Base-by-base conservation (phyloP, 805 yeast genomes). In the Ogataea saltuana region DNA sequence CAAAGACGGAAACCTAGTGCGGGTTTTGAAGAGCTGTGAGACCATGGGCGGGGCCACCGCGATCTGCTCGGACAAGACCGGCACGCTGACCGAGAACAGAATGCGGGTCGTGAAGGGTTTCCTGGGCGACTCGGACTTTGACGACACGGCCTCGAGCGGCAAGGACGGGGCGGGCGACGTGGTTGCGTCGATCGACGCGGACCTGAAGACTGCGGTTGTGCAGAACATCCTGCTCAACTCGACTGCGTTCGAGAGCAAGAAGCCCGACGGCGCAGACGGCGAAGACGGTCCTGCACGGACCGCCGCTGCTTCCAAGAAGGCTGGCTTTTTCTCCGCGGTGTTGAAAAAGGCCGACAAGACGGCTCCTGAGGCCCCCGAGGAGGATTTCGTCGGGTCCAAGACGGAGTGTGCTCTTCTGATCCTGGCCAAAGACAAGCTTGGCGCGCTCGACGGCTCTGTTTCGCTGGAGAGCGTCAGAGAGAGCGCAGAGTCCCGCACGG, bases 41-140 rank as follows among this genome's bases (percentile, higher is more conserved):
- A 93, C 97, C 13, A 91, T 93, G 98, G 99, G 99, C 32, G 88
- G 96, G 35, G 99, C 97, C 2, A 93, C 98, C 11, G 93, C 97
- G 4, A 75, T 93, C 39, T 93, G 99, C 65, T 89, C 97, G 0
- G 99, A 93, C 69, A 91, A 93, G 64, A 93, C 99, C 1, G 99
- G 99, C 46, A 93, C 99, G 10, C 74, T 93, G 44, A 93, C 99
- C 1, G 96, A 89, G 63, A 93, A 93, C 64, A 75, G 74, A 57
- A 93, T 93, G 99, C 78, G 88, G 28, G 89, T 93, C 5, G 96
- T 89, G 9, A 77, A 75, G 43, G 96, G 93, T 3, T 68, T 77
- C 19, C 58, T 89, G 23, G 95, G 93, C 8, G 63, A 65, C 31
- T 44, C 64, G n/a, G 70, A 70, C 33, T 81, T 84, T 53, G 79